These are phyloP conservation scores for Neohortaea acidophila DNA, from an alignment of 495 filamentous ascomycete genomes.

Conservation along the genomic window DNA sequence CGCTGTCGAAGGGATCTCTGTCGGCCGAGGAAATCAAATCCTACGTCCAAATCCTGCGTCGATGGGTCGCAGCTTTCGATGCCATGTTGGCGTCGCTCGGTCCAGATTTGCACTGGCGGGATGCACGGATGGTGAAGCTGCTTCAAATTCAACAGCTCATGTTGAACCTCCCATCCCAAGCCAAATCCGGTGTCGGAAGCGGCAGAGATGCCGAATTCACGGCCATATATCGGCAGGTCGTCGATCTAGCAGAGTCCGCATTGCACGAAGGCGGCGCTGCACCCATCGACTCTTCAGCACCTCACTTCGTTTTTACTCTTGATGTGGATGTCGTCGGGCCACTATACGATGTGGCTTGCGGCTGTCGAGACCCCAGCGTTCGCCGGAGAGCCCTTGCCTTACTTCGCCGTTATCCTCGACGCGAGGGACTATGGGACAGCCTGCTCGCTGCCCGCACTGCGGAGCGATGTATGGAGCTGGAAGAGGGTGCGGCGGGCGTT, in stretches of 20 bases:
- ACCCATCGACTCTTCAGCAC: neutral
- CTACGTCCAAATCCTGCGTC: neutral
- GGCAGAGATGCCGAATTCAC: too few species aligned
- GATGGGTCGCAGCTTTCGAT: neutral
- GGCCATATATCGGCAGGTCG: neutral
- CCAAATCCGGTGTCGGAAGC: too few species aligned
- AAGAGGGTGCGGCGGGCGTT: conserved; percentile 33
- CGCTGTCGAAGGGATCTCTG: neutral
- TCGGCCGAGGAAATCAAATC: neutral
- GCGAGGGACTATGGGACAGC: conserved; percentile 52
- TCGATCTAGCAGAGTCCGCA: conserved; percentile 1
- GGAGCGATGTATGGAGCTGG: conserved; percentile 39
- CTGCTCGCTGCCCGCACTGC: conserved; percentile 37
- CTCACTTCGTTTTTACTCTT: conserved; percentile 15
- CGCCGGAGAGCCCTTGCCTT: conserved; percentile 41
- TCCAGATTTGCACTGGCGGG: too few species aligned
- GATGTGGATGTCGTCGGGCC: conserved; percentile 40
- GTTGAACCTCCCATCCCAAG: too few species aligned
- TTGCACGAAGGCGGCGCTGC: neutral
- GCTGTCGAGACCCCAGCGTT: conserved; percentile 40
- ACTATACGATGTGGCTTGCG: conserved; percentile 41
- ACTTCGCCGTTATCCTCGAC: conserved; percentile 35
- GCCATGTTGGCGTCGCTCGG: neutral
- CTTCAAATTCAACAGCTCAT: too few species aligned
- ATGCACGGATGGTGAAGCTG: too few species aligned